Evolutionary conservation across 352 stramenopile species (phyloP), one percentile per base, ranked within the genome.

Genomic region (Thalassiosira sp.): DNA sequence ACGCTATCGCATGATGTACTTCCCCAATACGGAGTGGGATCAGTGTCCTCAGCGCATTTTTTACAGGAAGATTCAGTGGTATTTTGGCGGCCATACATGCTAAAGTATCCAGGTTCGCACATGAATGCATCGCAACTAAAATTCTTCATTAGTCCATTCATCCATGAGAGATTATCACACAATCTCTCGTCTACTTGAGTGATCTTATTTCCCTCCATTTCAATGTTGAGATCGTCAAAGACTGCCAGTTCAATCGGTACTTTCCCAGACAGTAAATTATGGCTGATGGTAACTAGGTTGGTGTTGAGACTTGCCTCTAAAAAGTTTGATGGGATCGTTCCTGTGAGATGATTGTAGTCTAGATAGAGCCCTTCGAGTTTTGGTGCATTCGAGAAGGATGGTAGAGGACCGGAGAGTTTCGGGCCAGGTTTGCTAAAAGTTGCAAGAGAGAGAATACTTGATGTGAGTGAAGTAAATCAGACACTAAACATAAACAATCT

Each of bases 131-230:
- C 62, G 51, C 80, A 87, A 11, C 51, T 68, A 75, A 76, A 87
- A 18, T 54, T 13, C 7, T 31, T 27, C 2, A 87, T 66, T 45
- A 49, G 43, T 13, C 65, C 65, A 60, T 82, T 62, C 80, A 85
- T 84, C 80, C 76, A 87, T 56, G 7, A 33, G 15, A 22, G n/a
- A 28, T 74, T 76, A 18, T 81, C 72, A 59, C 80, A 87, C 48
- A 87, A 85, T 63, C 54, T 73, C n/a, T 46, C n/a, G 61, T 75
- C 74, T 8, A 87, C 13, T 20, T 62, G 28, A 53, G 61, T 65
- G 46, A 87, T 75, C 37, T 75, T 82, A 25, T 87, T 87, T 6
- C 80, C 80, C 53, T 82, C 74, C 75, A 87, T 82, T 52, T 87
- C 76, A 61, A 87, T 81, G 11, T 83, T 77, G 7, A 87, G 72